Base-by-base conservation (phyloP, 176 grass and related monocot species). In the Pontederia paniculata region DNA sequence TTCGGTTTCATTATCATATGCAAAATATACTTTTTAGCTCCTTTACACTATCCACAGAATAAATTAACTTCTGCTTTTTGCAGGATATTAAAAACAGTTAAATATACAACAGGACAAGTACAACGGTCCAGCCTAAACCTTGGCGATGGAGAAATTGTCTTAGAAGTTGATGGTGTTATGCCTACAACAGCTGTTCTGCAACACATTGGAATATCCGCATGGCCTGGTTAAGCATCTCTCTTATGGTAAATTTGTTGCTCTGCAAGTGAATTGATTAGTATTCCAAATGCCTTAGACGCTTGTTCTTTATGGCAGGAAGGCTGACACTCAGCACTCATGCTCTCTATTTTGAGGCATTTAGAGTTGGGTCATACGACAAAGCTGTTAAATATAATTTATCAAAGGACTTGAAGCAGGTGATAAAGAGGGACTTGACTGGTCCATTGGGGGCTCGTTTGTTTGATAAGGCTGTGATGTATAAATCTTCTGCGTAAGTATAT, bases 391-490 rank as follows among this genome's bases (percentile, higher is more conserved):
- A 97, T 62, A 82, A 97, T 64, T 74, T 97, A 20, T 70, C 80
- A 41, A 90, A 57, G 47, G 93, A 90, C 41, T 48, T 81, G 68
- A 97, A 77, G 69, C 93, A 97, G 63, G 68, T 66, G 0, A 67
- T 97, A 18, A 97, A 84, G 55, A 79, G 93, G 25, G 86, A 97
- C 71, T 88, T 65, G 52, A 90, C 80, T 37, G 86, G 93, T 0
- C 93, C 93, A 9, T 97, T 83, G 83, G 93, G 93, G 0, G 93
- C 86, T 23, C 93, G 71, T 44, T 80, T 97, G 12, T 96, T 96
- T 68, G 91, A 87, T 65, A 96, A 96, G 50, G 91, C 86, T 0
- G 77, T 96, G 52, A 89, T 97, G 86, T 97, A 90, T 63, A 90
- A 87, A 58, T 90, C 93, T 69, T 54, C 80, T 21, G 68, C 73